Evolutionary conservation across 2,329 filamentous ascomycete genomes (phyloP), one percentile per base, ranked within the genome.

Genomic region (Arthrocladium fulminans): DNA sequence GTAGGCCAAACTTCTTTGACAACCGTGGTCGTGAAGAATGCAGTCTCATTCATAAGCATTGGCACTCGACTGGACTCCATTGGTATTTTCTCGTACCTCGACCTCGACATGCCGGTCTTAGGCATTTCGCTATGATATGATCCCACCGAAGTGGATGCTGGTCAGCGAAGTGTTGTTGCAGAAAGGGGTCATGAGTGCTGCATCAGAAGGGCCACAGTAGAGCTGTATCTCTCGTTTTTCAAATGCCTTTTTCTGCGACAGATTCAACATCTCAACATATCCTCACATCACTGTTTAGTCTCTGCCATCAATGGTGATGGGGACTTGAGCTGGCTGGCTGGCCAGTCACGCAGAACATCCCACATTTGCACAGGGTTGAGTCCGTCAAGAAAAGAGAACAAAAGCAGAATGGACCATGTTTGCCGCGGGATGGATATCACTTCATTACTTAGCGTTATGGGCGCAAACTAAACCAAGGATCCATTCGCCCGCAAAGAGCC

Each of bases 361-460:
- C 13, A 13, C 27, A 29, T 29, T 13, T 7, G 27, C 13, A 13
- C 7, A 29, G 13, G 27, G 27, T 29, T 13, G 13, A 29, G 7
- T 29, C 13, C 13, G 7, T 29, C 37, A 22, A 40, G 22, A 13
- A 24, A 27, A 25, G 39, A 23, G 25, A 4, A 25, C 6, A 13
- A 24, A n/a, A 23, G 20, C 20, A 15, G 19, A 25, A 27, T 35
- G 39, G 6, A n/a, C 27, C 24, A n/a, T 30, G 23, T 32, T 3
- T 13, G 13, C 7, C 3, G 22, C 6, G 6, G 19, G 42, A 13
- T 13, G 17, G 20, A 45, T 15, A 45, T 47, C 32, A 39, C 44
- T 47, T 47, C 44, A 47, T 47, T 47, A 47, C 41, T 7, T 38
- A 47, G 44, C 44, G 32, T 45, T 19, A 45, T 47, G 23, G 44